phyloP scores from a whole-genome alignment of 2,329 filamentous ascomycete species.

The Penicillium fuscoglaucum region DNA sequence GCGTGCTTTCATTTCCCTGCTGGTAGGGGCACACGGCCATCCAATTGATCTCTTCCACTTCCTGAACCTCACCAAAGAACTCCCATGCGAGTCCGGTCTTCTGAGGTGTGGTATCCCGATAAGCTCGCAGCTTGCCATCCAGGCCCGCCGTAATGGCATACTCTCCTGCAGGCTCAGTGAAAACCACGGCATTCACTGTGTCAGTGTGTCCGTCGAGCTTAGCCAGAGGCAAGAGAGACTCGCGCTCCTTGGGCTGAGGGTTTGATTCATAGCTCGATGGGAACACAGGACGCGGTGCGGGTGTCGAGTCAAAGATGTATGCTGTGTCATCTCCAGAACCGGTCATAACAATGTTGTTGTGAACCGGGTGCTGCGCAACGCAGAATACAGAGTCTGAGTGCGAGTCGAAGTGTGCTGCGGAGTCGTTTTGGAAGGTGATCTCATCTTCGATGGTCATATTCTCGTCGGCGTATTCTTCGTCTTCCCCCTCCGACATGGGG shows the following conservation, averaged over 20 bases:
- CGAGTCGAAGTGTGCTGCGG: constrained; percentile 83
- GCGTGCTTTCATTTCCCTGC: constrained; percentile 52
- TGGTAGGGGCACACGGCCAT: constrained; percentile 71
- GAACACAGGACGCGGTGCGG: constrained; percentile 64
- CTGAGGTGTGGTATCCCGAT: constrained; percentile 54
- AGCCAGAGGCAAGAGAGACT: constrained; percentile 65
- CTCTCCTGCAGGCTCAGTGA: constrained; percentile 79
- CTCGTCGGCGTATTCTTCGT: constrained; percentile 54
- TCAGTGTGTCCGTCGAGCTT: constrained; percentile 88
- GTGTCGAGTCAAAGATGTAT: constrained; percentile 79
- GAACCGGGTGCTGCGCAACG: constrained; percentile 85
- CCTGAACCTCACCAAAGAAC: constrained; percentile 75
- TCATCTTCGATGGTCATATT: constrained; percentile 53
- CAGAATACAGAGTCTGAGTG: constrained; percentile 92
- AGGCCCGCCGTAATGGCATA: constrained; percentile 84
- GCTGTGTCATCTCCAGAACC: constrained; percentile 84
- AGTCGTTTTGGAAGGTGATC: constrained; percentile 85
- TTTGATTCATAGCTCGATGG: constrained; percentile 72
- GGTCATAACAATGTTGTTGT: constrained; percentile 77
- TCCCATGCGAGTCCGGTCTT: constrained; percentile 58
- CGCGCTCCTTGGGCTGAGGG: constrained; percentile 60
- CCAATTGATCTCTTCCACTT: constrained; percentile 97
- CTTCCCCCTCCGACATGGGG: constrained; percentile 72
- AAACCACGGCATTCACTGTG: constrained; percentile 81
- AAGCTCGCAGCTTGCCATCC: constrained; percentile 77